Base-by-base conservation (phyloP, 192 early-diverging fungal species). In the Chytriomyces sp. region DNA sequence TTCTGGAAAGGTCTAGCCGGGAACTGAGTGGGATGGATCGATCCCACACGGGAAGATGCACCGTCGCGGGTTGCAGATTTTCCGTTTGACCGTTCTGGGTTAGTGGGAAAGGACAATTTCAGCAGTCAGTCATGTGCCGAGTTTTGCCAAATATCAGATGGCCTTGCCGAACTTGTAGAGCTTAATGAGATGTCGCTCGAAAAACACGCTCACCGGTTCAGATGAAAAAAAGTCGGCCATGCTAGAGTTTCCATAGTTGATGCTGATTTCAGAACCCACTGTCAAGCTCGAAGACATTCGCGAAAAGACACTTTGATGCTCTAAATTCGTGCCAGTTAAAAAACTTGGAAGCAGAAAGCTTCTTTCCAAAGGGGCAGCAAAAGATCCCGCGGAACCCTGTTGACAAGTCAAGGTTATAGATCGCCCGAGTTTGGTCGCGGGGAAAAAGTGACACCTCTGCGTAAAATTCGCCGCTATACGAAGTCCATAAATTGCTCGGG, bases 41-140 rank as follows among this genome's bases (percentile, higher is more conserved):
- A 53, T 75, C 73, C 73, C 73, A 75, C 43, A 75, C 23, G 10
- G 73, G 73, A 11, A 75, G 64, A n/a, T 73, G 13, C 26, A 26
- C 11, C 35, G 13, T 64, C 18, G 35, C 16, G 57, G 16, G 20
- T 23, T 23, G 57, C 20, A 59, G 16, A 59, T 59, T n/a, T 59
- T 16, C 20, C 20, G 20, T 59, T 59, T 23, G 57, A 59, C 20
- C 35, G 35, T 35, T 35, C 35, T 35, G 35, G 35, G 35, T 35
- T 35, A 4, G 35, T 35, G 35, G 35, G 0, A 35, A 35, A 35
- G 35, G 35, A 2, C 35, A 35, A 35, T 2, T 35, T 35, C 35
- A 35, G 35, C 35, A 35, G 35, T 35, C 35, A 35, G 35, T 35
- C 35, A 20, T 57, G 3, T 20, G 20, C 5, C 3, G 53, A 3